Evolutionary conservation across 192 early-diverging fungal species (phyloP), one percentile per base, ranked within the genome.

Genomic region (Coemansia sp.): DNA sequence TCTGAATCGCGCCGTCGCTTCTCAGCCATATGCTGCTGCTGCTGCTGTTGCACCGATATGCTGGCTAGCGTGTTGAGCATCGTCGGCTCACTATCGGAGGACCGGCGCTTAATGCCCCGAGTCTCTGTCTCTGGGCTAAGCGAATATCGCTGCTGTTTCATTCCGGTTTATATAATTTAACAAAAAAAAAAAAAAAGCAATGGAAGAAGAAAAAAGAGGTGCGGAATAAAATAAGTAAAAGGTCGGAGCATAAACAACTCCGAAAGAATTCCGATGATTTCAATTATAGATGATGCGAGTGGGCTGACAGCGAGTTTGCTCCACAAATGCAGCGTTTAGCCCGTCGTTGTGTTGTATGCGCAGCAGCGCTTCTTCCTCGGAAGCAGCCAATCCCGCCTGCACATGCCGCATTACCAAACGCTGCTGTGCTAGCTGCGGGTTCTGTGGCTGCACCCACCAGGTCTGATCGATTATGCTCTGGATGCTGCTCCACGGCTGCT

Each of bases 401-500:
- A 83, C 23, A 51, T 85, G 83, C 6, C 83, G 37, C 49, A 18
- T 12, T 10, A 47, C 70, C 33, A 85, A 53, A 21, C 83, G 62
- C 48, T 63, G 58, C 5, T 28, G 31, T 13, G 72, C 58, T 6
- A 56, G 58, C 9, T n/a, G 23, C n/a, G 60, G 33, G 43, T 60
- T 13, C 5, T 40, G 36, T 6, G 70, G 58, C 10, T 54, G 21
- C 6, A 85, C 35, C 68, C 77, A 82, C 78, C 81, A 85, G 20
- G 53, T 42, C 66, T 80, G 80, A 47, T 82, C 81, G 23, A 55
- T 71, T 2, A 66, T 35, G 21, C 23, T 13, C 12, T 10, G 15
- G 36, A 78, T 58, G 2, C 63, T 37, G 35, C 23, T 30, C 83
- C 83, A 84, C n/a, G 74, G 72, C 23, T 26, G 23, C 33, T 31